phyloP scores from a whole-genome alignment of 805 yeast genomes.

The Zygosaccharomyces siamensis region DNA sequence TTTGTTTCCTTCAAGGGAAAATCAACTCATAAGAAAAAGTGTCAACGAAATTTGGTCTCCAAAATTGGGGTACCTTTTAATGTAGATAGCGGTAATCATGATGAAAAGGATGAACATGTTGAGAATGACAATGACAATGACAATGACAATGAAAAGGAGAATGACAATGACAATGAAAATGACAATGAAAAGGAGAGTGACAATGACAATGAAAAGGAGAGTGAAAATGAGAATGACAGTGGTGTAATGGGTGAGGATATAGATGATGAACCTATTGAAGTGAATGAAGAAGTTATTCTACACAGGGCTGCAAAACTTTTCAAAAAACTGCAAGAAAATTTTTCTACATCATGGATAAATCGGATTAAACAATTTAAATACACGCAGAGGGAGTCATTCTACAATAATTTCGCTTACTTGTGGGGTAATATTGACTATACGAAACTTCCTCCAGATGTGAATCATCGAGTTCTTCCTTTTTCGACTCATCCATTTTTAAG shows the following conservation, averaged over 20 bases:
- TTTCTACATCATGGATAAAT: constrained; percentile 67
- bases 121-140: too few relatives aligned
- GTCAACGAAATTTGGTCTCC: not conserved
- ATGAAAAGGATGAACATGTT: not conserved
- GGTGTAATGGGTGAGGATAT: not conserved
- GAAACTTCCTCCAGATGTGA: constrained; percentile 38
- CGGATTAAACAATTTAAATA: constrained; percentile 48
- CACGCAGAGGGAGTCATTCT: constrained; percentile 39
- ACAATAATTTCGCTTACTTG: constrained; percentile 38
- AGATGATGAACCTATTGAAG: constrained; percentile 10
- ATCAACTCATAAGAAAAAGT: constrained; percentile 3
- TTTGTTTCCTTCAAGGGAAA: constrained; percentile 5
- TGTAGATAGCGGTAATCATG: not conserved
- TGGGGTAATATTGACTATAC: constrained; percentile 38
- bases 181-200: too few relatives aligned
- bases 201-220: too few relatives aligned
- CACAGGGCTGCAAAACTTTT: constrained; percentile 7
- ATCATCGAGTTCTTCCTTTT: constrained; percentile 45
- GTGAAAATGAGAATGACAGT: not conserved
- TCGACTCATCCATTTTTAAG: constrained; percentile 49
- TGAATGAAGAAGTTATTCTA: constrained; percentile 7
- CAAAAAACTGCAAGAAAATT: constrained; percentile 40
- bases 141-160: too few relatives aligned
- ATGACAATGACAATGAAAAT: not conserved
- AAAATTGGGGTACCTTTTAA: not conserved